Percentiles rank a stretch among this genome's conserved stretches.
Conservation (phyloP, 495 filamentous ascomycete genomes). For the Annulohypoxylon moriforme region DNA sequence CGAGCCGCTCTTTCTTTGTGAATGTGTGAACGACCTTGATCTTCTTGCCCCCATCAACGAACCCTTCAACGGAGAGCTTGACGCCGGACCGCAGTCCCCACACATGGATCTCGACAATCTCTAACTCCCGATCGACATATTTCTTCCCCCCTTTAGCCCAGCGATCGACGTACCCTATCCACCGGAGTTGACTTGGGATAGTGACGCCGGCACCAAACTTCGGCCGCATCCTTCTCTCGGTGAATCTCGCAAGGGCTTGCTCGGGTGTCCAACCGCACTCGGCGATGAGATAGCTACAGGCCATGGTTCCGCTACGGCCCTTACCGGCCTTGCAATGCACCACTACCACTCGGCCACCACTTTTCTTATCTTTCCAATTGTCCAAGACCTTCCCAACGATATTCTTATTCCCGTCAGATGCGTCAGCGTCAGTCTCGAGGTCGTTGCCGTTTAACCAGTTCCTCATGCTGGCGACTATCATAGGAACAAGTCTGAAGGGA, state of each 20-base stretch:
- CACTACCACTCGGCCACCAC: conserved; percentile 75
- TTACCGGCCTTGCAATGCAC: conserved; percentile 99
- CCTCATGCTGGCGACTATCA: conserved; percentile 90
- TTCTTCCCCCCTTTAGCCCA: conserved; percentile 79
- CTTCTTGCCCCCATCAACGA: conserved; percentile 83
- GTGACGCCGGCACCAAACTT: conserved; percentile 91
- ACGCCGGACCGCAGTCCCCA: conserved; percentile 92
- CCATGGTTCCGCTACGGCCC: conserved; percentile 89
- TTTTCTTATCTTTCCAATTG: conserved; percentile 44
- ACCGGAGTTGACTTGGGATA: conserved; percentile 90
- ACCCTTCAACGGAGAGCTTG: conserved; percentile 87
- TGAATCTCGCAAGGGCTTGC: conserved; percentile 85
- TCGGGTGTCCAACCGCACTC: conserved; percentile 87
- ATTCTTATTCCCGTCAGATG: conserved; percentile 32
- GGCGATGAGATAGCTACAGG: conserved; percentile 87
- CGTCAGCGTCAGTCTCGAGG: conserved; percentile 39
- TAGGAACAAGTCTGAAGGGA: conserved; percentile 86
- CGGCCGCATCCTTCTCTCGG: conserved; percentile 85
- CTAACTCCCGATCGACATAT: conserved; percentile 85
- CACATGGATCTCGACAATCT: conserved; percentile 87
- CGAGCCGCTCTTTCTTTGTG: conserved; percentile 74
- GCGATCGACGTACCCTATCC: conserved; percentile 88
- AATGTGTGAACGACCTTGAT: conserved; percentile 90
- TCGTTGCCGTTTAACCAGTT: conserved; percentile 79
- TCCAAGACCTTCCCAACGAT: conserved; percentile 39